Percentiles rank a stretch among this genome's conserved stretches.
Conservation (phyloP, 495 filamentous ascomycete species). For the Letharia lupina region DNA sequence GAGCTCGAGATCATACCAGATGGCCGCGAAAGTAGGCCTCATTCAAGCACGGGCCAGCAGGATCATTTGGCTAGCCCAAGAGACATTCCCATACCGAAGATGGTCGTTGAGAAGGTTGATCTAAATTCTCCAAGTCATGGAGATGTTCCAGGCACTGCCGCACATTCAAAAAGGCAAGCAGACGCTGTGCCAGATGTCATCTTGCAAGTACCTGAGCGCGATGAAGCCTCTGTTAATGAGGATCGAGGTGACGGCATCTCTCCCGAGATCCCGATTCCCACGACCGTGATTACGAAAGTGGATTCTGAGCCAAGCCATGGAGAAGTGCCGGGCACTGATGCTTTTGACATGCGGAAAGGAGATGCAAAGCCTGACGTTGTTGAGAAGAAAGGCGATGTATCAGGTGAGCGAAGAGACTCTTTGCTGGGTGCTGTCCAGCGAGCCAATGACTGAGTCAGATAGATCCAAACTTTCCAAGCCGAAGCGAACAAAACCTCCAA, state of each 20-base stretch:
- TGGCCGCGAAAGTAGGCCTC: slow-evolving; percentile 40
- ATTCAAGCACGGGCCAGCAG: slow-evolving; percentile 32
- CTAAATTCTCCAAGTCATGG: slow-evolving; percentile 60
- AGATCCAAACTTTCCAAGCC: slow-evolving; percentile 32
- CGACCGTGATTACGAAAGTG: slow-evolving; percentile 39
- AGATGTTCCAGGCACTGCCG: slow-evolving; percentile 77
- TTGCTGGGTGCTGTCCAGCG: slow-evolving; percentile 33
- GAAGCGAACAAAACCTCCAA: slow-evolving; percentile 23
- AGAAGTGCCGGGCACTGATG: slow-evolving; percentile 30
- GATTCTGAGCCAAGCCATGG: slow-evolving; percentile 36
- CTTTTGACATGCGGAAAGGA: slow-evolving; percentile 37
- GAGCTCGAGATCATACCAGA: slow-evolving; percentile 56
- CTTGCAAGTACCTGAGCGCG: slow-evolving; percentile 31
- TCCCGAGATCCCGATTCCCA: slow-evolving; percentile 34
- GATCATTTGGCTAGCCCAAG: slow-evolving; percentile 41
- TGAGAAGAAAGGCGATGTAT: slow-evolving; percentile 36
- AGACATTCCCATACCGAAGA: slow-evolving; percentile 63
- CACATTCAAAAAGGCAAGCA: slow-evolving; percentile 61
- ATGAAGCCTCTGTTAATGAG: slow-evolving; percentile 23
- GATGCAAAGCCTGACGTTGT: slow-evolving; percentile 44
- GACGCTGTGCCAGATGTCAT: slow-evolving; percentile 80
- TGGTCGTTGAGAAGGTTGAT: slow-evolving; percentile 74
- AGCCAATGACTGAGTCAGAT: slow-evolving; percentile 52
- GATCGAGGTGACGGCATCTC: slow-evolving; percentile 19
- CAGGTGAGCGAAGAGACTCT: slow-evolving; percentile 40